phyloP scores from a whole-genome alignment of 192 early-diverging fungal species.

The Geosiphon pyriformis region DNA sequence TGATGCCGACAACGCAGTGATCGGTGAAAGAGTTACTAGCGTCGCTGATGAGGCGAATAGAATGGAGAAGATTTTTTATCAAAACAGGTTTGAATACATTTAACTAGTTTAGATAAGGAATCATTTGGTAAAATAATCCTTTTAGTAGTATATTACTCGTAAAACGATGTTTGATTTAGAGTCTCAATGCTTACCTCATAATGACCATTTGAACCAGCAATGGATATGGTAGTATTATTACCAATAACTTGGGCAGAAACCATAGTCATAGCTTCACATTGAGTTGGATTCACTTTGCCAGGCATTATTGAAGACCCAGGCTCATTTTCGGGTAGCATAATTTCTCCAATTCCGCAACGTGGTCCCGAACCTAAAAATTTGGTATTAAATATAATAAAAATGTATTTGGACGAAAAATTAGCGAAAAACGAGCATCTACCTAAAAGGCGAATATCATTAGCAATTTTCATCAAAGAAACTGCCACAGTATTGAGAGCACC shows the following conservation, averaged over 20 bases:
- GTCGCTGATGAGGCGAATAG: slow-evolving; percentile 81
- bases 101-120: slow-evolving; percentile 43
- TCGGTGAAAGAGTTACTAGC: slow-evolving; percentile 88
- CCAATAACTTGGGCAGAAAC: slow-evolving; percentile 98
- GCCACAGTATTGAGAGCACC: slow-evolving; percentile 95
- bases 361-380: slow-evolving; percentile 77
- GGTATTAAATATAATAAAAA: neutral
- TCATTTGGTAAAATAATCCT: neutral
- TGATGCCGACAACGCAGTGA: slow-evolving; percentile 94
- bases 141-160: neutral
- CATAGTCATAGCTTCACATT: slow-evolving; percentile 99
- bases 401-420: neutral
- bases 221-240: slow-evolving; percentile 89
- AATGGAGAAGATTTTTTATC: slow-evolving; percentile 97
- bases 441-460: slow-evolving; percentile 97
- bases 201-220: slow-evolving; percentile 94
- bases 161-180: neutral
- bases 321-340: slow-evolving; percentile 96
- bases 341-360: slow-evolving; percentile 95
- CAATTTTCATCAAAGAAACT: slow-evolving; percentile 97
- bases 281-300: slow-evolving; percentile 99
- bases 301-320: slow-evolving; percentile 99
- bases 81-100: slow-evolving; percentile 99
- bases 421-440: slow-evolving; percentile 38
- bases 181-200: slow-evolving; percentile 79